These are phyloP conservation scores for Saturnispora hagleri DNA, from an alignment of 805 yeast genomes.

Conservation along the genomic window DNA sequence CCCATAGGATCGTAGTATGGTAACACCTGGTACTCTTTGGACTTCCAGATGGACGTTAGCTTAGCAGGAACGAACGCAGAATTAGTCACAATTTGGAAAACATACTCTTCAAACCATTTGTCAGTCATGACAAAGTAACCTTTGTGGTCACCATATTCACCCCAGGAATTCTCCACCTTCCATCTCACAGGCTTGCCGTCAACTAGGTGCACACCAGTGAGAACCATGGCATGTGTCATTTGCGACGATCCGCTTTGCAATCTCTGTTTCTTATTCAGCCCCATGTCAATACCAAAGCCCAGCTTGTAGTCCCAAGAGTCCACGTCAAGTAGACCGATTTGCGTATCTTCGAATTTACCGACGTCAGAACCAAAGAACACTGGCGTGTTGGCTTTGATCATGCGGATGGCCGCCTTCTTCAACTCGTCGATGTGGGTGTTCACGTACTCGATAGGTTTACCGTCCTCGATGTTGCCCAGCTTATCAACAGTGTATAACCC, in stretches of 20 bases:
- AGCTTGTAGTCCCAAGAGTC: constrained; percentile 60
- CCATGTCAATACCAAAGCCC: constrained; percentile 36
- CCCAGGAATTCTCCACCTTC: constrained; percentile 79
- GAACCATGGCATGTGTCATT: constrained; percentile 89
- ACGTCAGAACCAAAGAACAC: constrained; percentile 87
- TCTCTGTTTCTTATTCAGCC: constrained; percentile 29
- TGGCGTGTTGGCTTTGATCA: constrained; percentile 66
- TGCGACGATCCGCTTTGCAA: constrained; percentile 37
- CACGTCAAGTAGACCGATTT: constrained; percentile 62
- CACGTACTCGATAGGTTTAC: constrained; percentile 65
- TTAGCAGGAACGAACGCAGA: constrained; percentile 28
- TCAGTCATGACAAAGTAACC: constrained; percentile 70
- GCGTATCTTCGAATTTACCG: constrained; percentile 58
- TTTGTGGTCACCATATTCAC: constrained; percentile 57
- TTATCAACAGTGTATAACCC: constrained; percentile 66
- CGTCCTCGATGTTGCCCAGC: constrained; percentile 67
- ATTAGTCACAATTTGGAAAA: constrained; percentile 52
- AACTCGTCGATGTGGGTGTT: constrained; percentile 55
- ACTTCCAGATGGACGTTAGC: constrained; percentile 37
- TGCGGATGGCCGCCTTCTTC: constrained; percentile 54
- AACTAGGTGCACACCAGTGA: constrained; percentile 67
- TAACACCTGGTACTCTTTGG: constrained; percentile 38
- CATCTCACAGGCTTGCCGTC: constrained; percentile 57
- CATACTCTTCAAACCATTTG: constrained; percentile 66
- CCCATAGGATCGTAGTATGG: constrained; percentile 82